Base-by-base conservation (phyloP, 2,329 filamentous ascomycete species). In the Falciphora oryzae region DNA sequence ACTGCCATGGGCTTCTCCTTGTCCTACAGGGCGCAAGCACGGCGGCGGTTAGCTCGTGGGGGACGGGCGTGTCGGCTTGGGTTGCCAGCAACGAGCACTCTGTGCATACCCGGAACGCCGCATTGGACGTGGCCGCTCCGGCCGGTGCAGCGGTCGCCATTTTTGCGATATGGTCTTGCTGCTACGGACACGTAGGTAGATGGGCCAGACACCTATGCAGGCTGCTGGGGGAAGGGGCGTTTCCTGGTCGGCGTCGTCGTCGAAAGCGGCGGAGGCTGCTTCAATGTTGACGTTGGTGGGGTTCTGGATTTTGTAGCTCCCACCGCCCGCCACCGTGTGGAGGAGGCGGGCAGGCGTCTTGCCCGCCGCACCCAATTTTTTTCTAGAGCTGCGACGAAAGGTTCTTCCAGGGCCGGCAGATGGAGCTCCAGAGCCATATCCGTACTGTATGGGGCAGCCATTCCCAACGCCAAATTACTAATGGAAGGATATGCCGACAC, bases 1-100 rank as follows among this genome's bases (percentile, higher is more conserved):
- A 99, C 95, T 70, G 95, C 95, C 83, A 95, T 89, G 71, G 95
- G 95, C 92, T 99, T 99, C 83, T 97, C 95, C 87, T 97, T 99
- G 75, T 89, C 86, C 87, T 89, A 71, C 62, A 71, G 63, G 44
- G 44, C 3, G 44, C 44, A 53, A 53, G 22, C 44, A 25, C 44
- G 44, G 44, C 44, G 22, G 44, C 44, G 22, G 44, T 53, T 53
- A 53, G 44, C 44, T 22, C 44, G 44, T 53, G 22, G 6, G 44
- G 44, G 44, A 16, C n/a, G 31, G 16, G 27, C 57, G 65, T 27
- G 16, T 67, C 59, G 64, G 67, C 44, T 73, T 73, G 71, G 76
- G 74, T 72, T 76, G 68, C 66, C 60, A 62, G 63, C 50, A 53
- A 62, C 63, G 64, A 75, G 59, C 61, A 69, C 35, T 28, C 29